phyloP scores from a whole-genome alignment of 2,329 filamentous ascomycete species.

The Penicillium sp. region DNA sequence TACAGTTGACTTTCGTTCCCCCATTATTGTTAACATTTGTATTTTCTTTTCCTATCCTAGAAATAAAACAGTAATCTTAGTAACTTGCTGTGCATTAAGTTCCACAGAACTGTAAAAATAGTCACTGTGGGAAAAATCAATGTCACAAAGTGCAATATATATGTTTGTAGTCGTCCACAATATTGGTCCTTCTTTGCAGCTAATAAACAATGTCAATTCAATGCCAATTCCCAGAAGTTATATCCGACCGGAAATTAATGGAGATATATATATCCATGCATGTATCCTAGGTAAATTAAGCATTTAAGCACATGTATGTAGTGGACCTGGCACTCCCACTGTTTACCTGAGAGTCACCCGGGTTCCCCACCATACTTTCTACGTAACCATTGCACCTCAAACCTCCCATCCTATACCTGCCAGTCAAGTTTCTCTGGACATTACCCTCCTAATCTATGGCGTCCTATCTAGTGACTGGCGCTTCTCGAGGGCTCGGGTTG shows the following conservation, averaged over 20 bases:
- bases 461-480: constrained; percentile 41
- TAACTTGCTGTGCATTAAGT: neutral
- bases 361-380: neutral
- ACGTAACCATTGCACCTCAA: neutral
- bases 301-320: too few species aligned
- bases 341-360: too few species aligned
- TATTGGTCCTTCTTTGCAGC: neutral
- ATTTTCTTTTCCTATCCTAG: neutral
- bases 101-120: neutral
- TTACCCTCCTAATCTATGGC: constrained; percentile 27
- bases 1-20: neutral
- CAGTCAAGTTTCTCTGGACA: too few species aligned
- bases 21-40: neutral
- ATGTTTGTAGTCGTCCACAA: neutral
- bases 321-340: too few species aligned
- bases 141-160: neutral
- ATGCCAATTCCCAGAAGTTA: neutral
- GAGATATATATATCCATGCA: neutral
- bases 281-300: neutral
- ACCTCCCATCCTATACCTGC: too few species aligned
- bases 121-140: too few species aligned
- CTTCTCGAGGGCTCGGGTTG: constrained; percentile 40
- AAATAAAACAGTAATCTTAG: too few species aligned
- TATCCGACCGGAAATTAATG: neutral
- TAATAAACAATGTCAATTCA: neutral